Conservation (phyloP, 495 filamentous ascomycete genomes). For the Jackrogersella multiformis region DNA sequence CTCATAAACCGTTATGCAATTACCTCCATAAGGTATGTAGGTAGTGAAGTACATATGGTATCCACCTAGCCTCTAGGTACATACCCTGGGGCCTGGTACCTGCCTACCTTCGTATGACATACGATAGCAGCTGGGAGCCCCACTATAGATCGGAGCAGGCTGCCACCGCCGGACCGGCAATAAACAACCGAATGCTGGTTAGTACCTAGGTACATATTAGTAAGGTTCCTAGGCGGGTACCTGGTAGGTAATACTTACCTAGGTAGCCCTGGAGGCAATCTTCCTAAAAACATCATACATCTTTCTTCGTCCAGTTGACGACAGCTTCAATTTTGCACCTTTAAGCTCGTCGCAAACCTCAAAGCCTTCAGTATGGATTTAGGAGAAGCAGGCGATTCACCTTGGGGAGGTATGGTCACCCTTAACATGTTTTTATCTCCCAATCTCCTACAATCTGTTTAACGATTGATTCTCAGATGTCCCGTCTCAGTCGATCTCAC, state of each 20-base stretch:
- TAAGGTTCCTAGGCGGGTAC: background rate
- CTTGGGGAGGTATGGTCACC: slow-evolving; percentile 71
- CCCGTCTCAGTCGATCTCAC: slow-evolving; percentile 62
- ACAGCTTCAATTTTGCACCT: slow-evolving; percentile 16
- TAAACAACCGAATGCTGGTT: slow-evolving; percentile 19
- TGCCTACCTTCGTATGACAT: too few relatives aligned
- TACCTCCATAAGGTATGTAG: too few relatives aligned
- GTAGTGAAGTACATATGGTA: background rate
- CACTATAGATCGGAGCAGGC: slow-evolving; percentile 16
- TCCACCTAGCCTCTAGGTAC: too few relatives aligned
- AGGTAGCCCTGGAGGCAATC: background rate
- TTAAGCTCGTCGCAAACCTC: slow-evolving; percentile 16
- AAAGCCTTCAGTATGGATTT: slow-evolving; percentile 62
- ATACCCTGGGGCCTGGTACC: too few relatives aligned
- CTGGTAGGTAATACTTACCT: too few relatives aligned
- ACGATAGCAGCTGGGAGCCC: background rate
- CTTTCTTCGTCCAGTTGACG: slow-evolving; percentile 7
- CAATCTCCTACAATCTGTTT: slow-evolving; percentile 29
- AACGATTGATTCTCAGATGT: slow-evolving; percentile 58
- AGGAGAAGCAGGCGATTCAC: slow-evolving; percentile 70
- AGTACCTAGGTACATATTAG: slow-evolving; percentile 2
- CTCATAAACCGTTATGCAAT: too few relatives aligned
- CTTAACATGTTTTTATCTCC: slow-evolving; percentile 31
- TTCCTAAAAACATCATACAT: slow-evolving; percentile 25
- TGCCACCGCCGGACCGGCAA: slow-evolving; percentile 18